Percentiles rank a stretch among this genome's conserved stretches.
Conservation (phyloP, 177 flowering plant genomes). For the Vitis hybrid region DNA sequence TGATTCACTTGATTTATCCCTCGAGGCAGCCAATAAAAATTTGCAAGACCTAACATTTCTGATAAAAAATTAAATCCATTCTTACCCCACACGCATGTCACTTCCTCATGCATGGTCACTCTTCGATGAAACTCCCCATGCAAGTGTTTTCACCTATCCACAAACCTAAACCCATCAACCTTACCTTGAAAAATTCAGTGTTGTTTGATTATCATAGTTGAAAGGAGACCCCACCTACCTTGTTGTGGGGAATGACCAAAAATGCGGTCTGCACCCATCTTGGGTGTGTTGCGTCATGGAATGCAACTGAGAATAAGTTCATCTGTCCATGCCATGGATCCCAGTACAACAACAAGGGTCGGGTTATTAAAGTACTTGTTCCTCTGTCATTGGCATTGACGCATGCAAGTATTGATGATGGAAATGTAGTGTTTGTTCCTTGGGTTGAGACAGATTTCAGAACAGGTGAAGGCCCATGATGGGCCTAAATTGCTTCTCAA, state of each 20-base stretch:
- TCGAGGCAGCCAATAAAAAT: too few species aligned
- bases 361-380: slow-evolving; percentile 87
- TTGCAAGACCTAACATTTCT: too few species aligned
- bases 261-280: slow-evolving; percentile 96
- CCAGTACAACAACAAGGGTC: slow-evolving; percentile 90
- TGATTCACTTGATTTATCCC: too few species aligned
- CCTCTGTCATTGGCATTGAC: slow-evolving; percentile 88
- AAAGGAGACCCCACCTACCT: slow-evolving; percentile 45
- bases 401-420: slow-evolving; percentile 70
- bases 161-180: too few species aligned
- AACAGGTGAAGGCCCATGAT: slow-evolving; percentile 88
- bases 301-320: slow-evolving; percentile 79
- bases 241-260: slow-evolving; percentile 79
- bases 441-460: slow-evolving; percentile 92
- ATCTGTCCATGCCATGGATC: slow-evolving; percentile 99
- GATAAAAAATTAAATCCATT: too few species aligned
- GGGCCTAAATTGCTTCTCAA: slow-evolving; percentile 40
- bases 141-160: too few species aligned
- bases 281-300: slow-evolving; percentile 92
- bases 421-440: slow-evolving; percentile 82
- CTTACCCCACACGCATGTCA: too few species aligned
- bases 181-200: too few species aligned
- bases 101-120: too few species aligned
- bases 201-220: too few species aligned
- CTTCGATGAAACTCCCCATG: too few species aligned